Evolutionary conservation across 306 rosid species (phyloP).

Genomic region (Cotoneaster glaucophyllus): DNA sequence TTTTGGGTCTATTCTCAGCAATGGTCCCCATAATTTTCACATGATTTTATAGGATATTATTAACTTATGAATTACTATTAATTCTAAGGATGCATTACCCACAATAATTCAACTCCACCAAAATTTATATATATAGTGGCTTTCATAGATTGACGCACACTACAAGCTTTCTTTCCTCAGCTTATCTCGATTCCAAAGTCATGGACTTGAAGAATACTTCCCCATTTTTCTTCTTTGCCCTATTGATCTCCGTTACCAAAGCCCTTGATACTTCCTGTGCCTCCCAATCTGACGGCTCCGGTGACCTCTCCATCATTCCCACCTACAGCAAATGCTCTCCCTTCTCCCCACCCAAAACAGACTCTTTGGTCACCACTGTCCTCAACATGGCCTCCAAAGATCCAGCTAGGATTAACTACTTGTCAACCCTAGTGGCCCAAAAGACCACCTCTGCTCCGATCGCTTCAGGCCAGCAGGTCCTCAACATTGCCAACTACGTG

Average conservation of each 20-base stretch:
- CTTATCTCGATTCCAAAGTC: constrained; percentile 3
- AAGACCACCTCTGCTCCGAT: constrained; percentile 56
- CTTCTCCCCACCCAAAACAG: constrained; percentile 48
- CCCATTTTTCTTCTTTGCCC: constrained; percentile 20
- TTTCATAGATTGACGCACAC: constrained; percentile 16
- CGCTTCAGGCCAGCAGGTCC: constrained; percentile 68
- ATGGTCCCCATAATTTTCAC: not conserved
- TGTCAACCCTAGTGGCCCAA: constrained; percentile 44
- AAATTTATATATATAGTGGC: not conserved
- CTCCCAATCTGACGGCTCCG: constrained; percentile 29
- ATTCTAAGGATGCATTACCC: constrained; percentile 9
- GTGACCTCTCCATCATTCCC: constrained; percentile 60
- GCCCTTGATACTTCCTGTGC: constrained; percentile 59
- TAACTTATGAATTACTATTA: not conserved
- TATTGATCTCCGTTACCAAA: constrained; percentile 11
- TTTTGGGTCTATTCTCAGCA: not conserved
- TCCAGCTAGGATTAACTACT: constrained; percentile 49
- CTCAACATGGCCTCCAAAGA: constrained; percentile 76
- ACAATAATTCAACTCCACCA: constrained; percentile 12
- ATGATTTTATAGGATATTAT: not conserved
- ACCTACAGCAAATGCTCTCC: constrained; percentile 86
- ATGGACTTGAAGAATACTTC: constrained; percentile 36
- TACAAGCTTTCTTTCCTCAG: not conserved
- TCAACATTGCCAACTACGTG: constrained; percentile 67
- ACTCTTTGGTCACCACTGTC: constrained; percentile 50